A percentile compares a stretch with the other conserved stretches of the same genome.
These are phyloP conservation scores for Escovopsis sp. DNA, from an alignment of 2,329 filamentous ascomycete genomes.

Conservation along the genomic window DNA sequence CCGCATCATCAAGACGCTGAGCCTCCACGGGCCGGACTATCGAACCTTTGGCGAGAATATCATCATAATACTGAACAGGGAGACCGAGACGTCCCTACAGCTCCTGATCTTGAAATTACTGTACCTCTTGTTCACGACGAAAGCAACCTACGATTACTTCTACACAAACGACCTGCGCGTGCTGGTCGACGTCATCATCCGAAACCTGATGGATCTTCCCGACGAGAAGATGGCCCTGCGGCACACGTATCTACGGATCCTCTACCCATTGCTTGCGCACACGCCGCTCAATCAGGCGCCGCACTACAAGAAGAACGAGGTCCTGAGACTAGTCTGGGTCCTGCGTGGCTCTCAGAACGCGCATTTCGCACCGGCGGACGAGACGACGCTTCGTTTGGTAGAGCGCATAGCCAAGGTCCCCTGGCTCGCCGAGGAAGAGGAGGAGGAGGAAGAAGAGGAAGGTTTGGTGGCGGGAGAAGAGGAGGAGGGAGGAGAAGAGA, in stretches of 20 bases:
- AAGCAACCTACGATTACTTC: slow-evolving; percentile 89
- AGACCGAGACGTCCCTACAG: slow-evolving; percentile 86
- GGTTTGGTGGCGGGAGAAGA: slow-evolving; percentile 7
- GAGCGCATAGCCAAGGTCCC: slow-evolving; percentile 57
- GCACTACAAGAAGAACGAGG: slow-evolving; percentile 82
- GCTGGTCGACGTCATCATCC: slow-evolving; percentile 85
- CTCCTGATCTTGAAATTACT: slow-evolving; percentile 91
- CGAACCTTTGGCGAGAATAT: slow-evolving; percentile 97
- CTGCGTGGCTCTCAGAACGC: slow-evolving; percentile 47
- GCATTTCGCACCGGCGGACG: slow-evolving; percentile 69
- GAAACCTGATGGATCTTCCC: slow-evolving; percentile 89
- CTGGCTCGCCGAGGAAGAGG: slow-evolving; percentile 39
- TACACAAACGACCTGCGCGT: slow-evolving; percentile 96
- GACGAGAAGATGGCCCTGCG: slow-evolving; percentile 63
- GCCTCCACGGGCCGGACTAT: slow-evolving; percentile 62
- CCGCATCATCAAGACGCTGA: slow-evolving; percentile 81
- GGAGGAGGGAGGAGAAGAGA: slow-evolving; percentile 11
- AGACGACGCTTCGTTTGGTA: slow-evolving; percentile 64
- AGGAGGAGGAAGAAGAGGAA: neutral
- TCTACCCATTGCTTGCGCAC: slow-evolving; percentile 80
- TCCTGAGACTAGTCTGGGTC: slow-evolving; percentile 59
- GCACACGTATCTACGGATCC: slow-evolving; percentile 86
- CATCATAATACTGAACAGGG: slow-evolving; percentile 84
- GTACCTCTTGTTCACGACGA: slow-evolving; percentile 88
- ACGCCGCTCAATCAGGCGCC: slow-evolving; percentile 78